These are phyloP conservation scores for Atkinsonella hypoxylon DNA, from an alignment of 2,329 filamentous ascomycete genomes.

Conservation along the genomic window DNA sequence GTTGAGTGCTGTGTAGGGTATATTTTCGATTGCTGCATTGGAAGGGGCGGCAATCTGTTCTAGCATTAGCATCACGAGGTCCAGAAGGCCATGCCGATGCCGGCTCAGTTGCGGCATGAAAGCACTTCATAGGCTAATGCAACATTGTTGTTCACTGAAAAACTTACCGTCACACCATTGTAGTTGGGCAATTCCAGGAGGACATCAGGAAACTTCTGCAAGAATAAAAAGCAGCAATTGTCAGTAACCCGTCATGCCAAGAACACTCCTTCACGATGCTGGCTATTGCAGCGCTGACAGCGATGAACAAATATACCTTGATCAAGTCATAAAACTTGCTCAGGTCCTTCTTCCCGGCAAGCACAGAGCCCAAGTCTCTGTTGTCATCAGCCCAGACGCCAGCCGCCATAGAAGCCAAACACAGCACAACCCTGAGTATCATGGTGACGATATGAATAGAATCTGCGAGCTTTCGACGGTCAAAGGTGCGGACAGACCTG, in stretches of 20 bases:
- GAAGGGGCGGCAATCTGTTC: slow-evolving; percentile 41
- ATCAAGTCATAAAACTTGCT: slow-evolving; percentile 32
- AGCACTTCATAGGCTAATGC: background rate
- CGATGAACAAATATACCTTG: slow-evolving; percentile 20
- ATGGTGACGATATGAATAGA: slow-evolving; percentile 7
- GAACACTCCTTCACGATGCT: background rate
- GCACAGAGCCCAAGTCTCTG: slow-evolving; percentile 26
- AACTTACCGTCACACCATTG: slow-evolving; percentile 30
- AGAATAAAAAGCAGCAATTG: background rate
- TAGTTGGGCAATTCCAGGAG: slow-evolving; percentile 31
- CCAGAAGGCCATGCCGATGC: too few species aligned
- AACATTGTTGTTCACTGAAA: background rate
- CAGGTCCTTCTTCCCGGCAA: slow-evolving; percentile 28
- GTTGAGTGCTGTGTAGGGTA: slow-evolving; percentile 37
- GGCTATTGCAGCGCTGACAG: background rate
- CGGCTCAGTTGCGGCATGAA: background rate
- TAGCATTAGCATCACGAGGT: too few species aligned
- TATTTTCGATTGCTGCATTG: slow-evolving; percentile 43
- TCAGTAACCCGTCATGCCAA: background rate
- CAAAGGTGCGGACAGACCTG: too few species aligned
- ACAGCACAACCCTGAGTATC: slow-evolving; percentile 10
- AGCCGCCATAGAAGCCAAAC: slow-evolving; percentile 12
- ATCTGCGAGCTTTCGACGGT: too few species aligned
- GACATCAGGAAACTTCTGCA: slow-evolving; percentile 33
- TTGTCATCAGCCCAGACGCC: slow-evolving; percentile 11